phyloP scores from a whole-genome alignment of 129 eudicot species.

The Erigeron canadensis region DNA sequence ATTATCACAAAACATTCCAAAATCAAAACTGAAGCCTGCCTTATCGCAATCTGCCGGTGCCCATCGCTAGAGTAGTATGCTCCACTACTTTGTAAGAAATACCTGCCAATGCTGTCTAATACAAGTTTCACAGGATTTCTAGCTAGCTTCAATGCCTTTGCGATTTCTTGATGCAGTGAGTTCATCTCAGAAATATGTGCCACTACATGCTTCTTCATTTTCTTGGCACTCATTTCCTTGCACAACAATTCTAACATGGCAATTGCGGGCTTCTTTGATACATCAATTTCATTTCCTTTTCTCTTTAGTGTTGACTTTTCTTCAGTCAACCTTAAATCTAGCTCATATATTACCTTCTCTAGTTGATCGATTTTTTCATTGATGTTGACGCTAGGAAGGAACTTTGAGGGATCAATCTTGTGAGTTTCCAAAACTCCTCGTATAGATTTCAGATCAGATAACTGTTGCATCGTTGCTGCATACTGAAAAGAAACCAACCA shows the following conservation, averaged over 20 bases:
- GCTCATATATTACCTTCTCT: conserved; percentile 42
- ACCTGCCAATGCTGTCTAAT: conserved; percentile 51
- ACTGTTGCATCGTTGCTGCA: conserved; percentile 43
- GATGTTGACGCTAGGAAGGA: conserved; percentile 44
- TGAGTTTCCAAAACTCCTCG: conserved; percentile 48
- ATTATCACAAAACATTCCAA: conserved; percentile 67
- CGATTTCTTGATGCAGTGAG: conserved; percentile 41
- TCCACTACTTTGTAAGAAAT: conserved; percentile 44
- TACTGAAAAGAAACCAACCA: conserved; percentile 43
- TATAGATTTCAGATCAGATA: conserved; percentile 45
- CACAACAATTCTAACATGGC: conserved; percentile 41
- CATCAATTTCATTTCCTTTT: not conserved
- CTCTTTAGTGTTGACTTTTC: conserved; percentile 29
- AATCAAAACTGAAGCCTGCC: conserved; percentile 47
- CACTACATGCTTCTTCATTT: conserved; percentile 36
- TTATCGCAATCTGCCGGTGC: conserved; percentile 19
- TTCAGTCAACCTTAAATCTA: conserved; percentile 14
- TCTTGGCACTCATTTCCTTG: conserved; percentile 35
- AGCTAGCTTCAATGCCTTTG: conserved; percentile 51
- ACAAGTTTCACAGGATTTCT: conserved; percentile 55
- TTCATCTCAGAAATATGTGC: conserved; percentile 29
- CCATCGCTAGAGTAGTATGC: conserved; percentile 32
- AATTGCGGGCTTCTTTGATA: not conserved
- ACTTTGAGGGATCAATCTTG: conserved; percentile 47
- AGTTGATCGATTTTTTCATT: conserved; percentile 38